Evolutionary conservation across 192 early-diverging fungal species (phyloP).

Genomic region (Coemansia sp.): DNA sequence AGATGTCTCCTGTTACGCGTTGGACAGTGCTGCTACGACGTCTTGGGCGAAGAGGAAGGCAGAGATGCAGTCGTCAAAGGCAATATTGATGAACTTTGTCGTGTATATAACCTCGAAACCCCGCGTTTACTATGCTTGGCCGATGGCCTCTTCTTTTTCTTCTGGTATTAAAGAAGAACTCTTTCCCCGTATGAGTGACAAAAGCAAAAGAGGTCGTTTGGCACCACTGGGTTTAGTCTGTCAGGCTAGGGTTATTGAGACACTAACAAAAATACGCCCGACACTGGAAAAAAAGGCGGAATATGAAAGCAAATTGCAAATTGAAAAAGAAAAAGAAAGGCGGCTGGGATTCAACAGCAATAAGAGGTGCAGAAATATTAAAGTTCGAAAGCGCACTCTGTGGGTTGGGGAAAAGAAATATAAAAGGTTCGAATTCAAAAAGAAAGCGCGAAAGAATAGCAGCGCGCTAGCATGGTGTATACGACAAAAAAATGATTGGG

Average conservation of each 20-base stretch:
- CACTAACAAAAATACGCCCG: background rate
- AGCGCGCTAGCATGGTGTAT: background rate
- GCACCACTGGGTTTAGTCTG: background rate
- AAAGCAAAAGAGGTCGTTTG: background rate
- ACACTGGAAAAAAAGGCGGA: background rate
- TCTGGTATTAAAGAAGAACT: background rate
- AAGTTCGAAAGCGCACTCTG: background rate
- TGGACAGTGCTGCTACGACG: background rate
- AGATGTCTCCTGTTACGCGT: background rate
- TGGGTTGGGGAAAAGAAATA: conserved; percentile 1
- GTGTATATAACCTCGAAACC: background rate
- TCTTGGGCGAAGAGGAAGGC: background rate
- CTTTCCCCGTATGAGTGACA: background rate
- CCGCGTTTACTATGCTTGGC: background rate
- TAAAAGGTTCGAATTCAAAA: background rate
- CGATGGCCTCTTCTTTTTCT: background rate
- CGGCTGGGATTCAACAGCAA: background rate
- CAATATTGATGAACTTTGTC: background rate
- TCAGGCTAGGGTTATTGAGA: background rate
- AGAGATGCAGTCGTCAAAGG: background rate
- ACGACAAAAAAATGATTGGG: conserved; percentile 2
- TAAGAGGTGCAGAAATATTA: background rate
- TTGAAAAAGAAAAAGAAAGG: background rate
- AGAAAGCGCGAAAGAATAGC: conserved; percentile 8
- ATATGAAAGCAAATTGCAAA: background rate